Evolutionary conservation across 805 yeast genomes (phyloP).

Genomic region (Maudiozyma saulgeensis): DNA sequence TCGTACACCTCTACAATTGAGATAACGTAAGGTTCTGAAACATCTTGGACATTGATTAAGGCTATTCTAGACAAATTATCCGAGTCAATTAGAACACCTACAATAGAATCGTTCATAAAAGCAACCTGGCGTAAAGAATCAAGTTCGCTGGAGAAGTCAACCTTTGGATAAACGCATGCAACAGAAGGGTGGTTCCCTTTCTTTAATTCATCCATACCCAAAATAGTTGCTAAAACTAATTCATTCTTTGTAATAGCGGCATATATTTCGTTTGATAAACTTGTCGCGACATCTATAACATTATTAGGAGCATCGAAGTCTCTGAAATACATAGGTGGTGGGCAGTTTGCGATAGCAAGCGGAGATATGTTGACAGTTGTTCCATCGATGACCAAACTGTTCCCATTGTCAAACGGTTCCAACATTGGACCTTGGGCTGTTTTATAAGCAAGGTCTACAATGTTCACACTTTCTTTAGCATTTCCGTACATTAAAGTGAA

Average conservation of each 20-base stretch:
- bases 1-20: conserved; percentile 37
- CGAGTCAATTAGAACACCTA: conserved; percentile 55
- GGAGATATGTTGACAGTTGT: conserved; percentile 65
- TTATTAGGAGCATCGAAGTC: conserved; percentile 47
- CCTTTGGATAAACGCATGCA: conserved; percentile 24
- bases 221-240: conserved; percentile 40
- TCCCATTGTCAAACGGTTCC: conserved; percentile 65
- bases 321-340: conserved; percentile 84
- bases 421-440: conserved; percentile 59
- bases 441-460: conserved; percentile 58
- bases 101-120: conserved; percentile 39
- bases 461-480: conserved; percentile 36
- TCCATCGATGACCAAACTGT: conserved; percentile 77
- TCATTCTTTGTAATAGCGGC: conserved; percentile 47
- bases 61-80: conserved; percentile 41
- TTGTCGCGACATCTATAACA: conserved; percentile 57
- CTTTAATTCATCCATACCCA: conserved; percentile 34
- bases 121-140: conserved; percentile 58
- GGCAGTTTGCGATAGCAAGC: conserved; percentile 72
- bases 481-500: conserved; percentile 62
- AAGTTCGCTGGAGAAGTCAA: conserved; percentile 30
- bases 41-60: conserved; percentile 38
- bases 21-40: conserved; percentile 33
- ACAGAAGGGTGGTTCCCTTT: conserved; percentile 40
- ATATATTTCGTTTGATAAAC: conserved; percentile 45